These are phyloP conservation scores for Pezicula radicicola DNA, from an alignment of 2,329 filamentous ascomycete species.

Conservation along the genomic window DNA sequence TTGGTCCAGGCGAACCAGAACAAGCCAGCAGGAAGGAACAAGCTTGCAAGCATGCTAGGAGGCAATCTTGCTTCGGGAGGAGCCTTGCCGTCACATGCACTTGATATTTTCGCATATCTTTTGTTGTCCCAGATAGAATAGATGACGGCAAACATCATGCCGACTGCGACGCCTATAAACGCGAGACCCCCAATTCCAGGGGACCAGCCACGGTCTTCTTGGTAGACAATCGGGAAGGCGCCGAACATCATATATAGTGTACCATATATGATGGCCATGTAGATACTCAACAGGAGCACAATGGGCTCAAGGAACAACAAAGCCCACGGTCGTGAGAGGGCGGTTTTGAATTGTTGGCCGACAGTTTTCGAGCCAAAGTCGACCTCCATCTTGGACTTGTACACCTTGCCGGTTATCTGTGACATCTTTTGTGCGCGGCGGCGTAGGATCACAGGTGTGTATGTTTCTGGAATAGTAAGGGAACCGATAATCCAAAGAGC, in stretches of 20 bases:
- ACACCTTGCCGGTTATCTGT: constrained; percentile 50
- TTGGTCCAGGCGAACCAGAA: constrained; percentile 72
- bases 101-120: constrained; percentile 44
- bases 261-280: constrained; percentile 60
- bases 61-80: constrained; percentile 66
- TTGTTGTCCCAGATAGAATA: constrained; percentile 55
- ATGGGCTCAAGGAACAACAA: constrained; percentile 70
- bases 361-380: constrained; percentile 40
- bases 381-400: constrained; percentile 49
- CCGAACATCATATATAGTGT: constrained; percentile 57
- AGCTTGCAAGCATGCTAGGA: constrained; percentile 57
- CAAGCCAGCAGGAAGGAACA: constrained; percentile 60
- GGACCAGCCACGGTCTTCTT: constrained; percentile 55
- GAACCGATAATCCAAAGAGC: constrained; percentile 53
- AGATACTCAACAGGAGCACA: constrained; percentile 60
- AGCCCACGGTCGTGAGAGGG: constrained; percentile 64
- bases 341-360: constrained; percentile 48
- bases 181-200: constrained; percentile 58
- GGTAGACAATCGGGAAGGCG: constrained; percentile 65
- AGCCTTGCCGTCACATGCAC: constrained; percentile 47
- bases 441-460: constrained; percentile 54
- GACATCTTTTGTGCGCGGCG: constrained; percentile 48
- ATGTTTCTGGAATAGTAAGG: constrained; percentile 56
- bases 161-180: constrained; percentile 67
- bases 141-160: constrained; percentile 56